These are phyloP conservation scores for Theileria parva DNA, from an alignment of 169 alveolate species.

Conservation along the genomic window DNA sequence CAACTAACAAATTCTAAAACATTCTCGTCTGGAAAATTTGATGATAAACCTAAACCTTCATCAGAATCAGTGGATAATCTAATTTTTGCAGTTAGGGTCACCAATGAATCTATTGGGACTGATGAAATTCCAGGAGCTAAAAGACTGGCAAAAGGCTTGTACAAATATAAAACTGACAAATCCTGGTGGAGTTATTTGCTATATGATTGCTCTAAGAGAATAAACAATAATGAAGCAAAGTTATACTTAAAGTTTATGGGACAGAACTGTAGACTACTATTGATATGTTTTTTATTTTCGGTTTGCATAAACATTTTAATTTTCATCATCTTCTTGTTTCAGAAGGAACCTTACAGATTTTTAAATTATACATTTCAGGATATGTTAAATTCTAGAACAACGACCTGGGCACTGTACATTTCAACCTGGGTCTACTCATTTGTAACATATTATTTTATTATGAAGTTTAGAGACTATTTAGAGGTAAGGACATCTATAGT, in stretches of 20 bases:
- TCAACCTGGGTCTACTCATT: constrained; percentile 63
- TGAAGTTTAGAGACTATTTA: constrained; percentile 27
- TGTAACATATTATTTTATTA: constrained; percentile 44
- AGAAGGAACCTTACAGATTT: constrained; percentile 25
- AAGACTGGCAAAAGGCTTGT: constrained; percentile 13
- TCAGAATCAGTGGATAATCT: constrained; percentile 10
- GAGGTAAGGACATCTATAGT: constrained; percentile 20
- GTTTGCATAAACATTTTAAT: constrained; percentile 27
- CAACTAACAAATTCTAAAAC: background rate
- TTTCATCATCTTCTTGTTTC: constrained; percentile 29
- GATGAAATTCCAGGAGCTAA: constrained; percentile 38
- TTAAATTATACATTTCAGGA: constrained; percentile 50
- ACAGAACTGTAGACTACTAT: constrained; percentile 44
- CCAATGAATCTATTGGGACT: constrained; percentile 21
- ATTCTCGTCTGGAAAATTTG: constrained; percentile 1
- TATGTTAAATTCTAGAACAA: constrained; percentile 36
- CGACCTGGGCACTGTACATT: constrained; percentile 59
- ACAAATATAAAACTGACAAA: constrained; percentile 12
- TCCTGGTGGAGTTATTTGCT: constrained; percentile 53
- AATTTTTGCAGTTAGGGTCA: background rate
- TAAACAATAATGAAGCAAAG: constrained; percentile 59
- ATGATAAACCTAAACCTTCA: background rate
- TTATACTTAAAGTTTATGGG: constrained; percentile 59
- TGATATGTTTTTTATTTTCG: constrained; percentile 38
- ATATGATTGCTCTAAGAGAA: constrained; percentile 15